Base-by-base conservation (phyloP, 2,329 filamentous ascomycete species). In the Rasamsonia emersonii region DNA sequence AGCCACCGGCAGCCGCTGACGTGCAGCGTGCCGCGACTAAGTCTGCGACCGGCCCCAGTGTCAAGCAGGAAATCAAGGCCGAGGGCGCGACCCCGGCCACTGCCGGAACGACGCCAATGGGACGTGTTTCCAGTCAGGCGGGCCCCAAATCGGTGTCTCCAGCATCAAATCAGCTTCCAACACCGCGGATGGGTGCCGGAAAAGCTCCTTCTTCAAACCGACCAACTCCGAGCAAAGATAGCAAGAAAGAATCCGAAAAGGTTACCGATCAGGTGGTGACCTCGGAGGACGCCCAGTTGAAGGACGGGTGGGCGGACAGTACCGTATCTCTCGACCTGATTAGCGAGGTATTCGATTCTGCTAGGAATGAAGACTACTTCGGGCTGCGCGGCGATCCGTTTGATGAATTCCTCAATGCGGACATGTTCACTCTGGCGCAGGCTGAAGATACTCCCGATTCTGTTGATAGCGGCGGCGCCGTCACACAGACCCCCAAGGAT, bases 241-340 rank as follows among this genome's bases (percentile, higher is more conserved):
- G 29, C 13, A 52, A 49, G 37, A 53, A 50, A 25, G 47, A 50
- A 13, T 18, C 30, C 18, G 41, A 32, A 9, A 56, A 53, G 33
- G 24, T 33, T n/a, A 36, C 30, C 11, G 45, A 44, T 9, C 43
- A 43, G 13, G 35, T 7, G 35, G 38, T 19, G 15, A 26, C 32
- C 28, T 11, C 38, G 11, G 29, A 38, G 24, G 42, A 43, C 30
- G 19, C 34, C 9, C 15, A 28, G 4, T 26, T 15, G 7, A 55
- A 53, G 37, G 54, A 62, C 32, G 46, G 46, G 3, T 64, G 61
- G 61, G 49, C 49, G 14, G 48, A 57, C 13, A 56, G 53, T 31
- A 44, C 52, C 17, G 50, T 61, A 17, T 56, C 58, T 17, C 47
- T 58, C 9, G 54, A 59, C 15, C 43, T 48, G 5, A 55, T 65